Percentiles rank a stretch among this genome's conserved stretches.
These are phyloP conservation scores for Micractinium sp. DNA, from an alignment of 139 green algal genomes.

Conservation along the genomic window DNA sequence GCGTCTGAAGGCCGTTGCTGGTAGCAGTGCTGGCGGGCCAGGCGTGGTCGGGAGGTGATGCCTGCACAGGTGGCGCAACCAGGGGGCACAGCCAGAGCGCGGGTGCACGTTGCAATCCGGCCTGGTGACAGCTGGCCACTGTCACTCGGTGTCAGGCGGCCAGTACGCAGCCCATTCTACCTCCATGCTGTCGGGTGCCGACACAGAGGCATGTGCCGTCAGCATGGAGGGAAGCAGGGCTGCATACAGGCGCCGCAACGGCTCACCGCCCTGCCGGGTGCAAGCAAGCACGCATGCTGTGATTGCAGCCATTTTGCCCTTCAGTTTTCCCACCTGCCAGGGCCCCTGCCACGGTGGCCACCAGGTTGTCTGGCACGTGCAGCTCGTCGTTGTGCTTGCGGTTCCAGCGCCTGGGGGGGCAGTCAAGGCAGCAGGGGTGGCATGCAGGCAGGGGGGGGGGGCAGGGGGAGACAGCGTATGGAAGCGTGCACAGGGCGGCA, in stretches of 20 bases:
- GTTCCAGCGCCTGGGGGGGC: slow-evolving; percentile 15
- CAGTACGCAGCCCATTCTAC: too few relatives aligned
- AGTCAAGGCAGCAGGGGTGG: background rate
- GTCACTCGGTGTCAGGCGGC: too few relatives aligned
- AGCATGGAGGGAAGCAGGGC: too few relatives aligned
- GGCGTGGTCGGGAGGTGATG: background rate
- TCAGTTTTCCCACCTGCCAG: background rate
- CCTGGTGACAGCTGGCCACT: too few relatives aligned
- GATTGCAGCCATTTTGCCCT: background rate
- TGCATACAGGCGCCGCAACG: too few relatives aligned
- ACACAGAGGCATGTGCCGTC: too few relatives aligned
- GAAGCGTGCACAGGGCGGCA: too few relatives aligned
- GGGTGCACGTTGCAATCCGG: too few relatives aligned
- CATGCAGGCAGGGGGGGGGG: background rate
- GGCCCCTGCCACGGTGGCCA: slow-evolving; percentile 6
- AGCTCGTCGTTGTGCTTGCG: slow-evolving; percentile 13
- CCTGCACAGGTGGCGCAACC: background rate
- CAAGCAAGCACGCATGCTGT: background rate
- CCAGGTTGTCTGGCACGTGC: slow-evolving; percentile 15
- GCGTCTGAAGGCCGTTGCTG: too few relatives aligned
- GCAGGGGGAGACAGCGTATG: background rate
- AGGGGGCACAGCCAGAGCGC: too few relatives aligned
- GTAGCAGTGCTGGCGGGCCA: background rate
- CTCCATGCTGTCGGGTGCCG: too few relatives aligned
- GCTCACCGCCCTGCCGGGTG: too few relatives aligned